Evolutionary conservation across 495 filamentous ascomycete genomes (phyloP).

Genomic region (Xylaria flabelliformis): DNA sequence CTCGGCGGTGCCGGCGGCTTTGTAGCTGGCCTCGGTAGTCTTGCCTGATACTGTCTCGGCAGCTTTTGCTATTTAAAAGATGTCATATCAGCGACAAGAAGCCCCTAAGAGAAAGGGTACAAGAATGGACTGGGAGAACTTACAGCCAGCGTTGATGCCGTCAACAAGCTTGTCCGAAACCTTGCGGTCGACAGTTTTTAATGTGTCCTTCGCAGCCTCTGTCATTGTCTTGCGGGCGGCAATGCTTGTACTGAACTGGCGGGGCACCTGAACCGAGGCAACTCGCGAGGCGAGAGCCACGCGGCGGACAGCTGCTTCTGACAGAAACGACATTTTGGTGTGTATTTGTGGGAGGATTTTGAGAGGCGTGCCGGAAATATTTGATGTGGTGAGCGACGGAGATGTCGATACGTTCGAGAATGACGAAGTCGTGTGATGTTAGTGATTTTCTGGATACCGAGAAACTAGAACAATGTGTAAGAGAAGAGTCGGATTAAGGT

Average conservation of each 20-base stretch:
- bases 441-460: neutral
- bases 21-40: constrained; percentile 39
- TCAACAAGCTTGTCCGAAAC: constrained; percentile 63
- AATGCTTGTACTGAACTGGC: constrained; percentile 52
- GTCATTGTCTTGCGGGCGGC: constrained; percentile 50
- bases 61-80: constrained; percentile 46
- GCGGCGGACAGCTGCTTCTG: constrained; percentile 46
- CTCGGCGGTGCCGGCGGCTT: constrained; percentile 45
- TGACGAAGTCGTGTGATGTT: neutral
- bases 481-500: neutral
- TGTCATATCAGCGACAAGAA: neutral
- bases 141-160: constrained; percentile 60
- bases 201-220: constrained; percentile 57
- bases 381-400: neutral
- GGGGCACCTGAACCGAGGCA: constrained; percentile 34
- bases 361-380: neutral
- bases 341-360: neutral
- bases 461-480: neutral
- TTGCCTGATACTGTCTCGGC: constrained; percentile 52
- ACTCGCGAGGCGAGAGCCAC: constrained; percentile 45
- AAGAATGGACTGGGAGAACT: constrained; percentile 26
- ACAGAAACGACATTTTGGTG: constrained; percentile 56
- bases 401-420: neutral
- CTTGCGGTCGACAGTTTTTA: constrained; percentile 58
- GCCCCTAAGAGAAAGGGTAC: too few species aligned